phyloP scores from a whole-genome alignment of 2,329 filamentous ascomycete genomes.

The Fusarium circinatum region DNA sequence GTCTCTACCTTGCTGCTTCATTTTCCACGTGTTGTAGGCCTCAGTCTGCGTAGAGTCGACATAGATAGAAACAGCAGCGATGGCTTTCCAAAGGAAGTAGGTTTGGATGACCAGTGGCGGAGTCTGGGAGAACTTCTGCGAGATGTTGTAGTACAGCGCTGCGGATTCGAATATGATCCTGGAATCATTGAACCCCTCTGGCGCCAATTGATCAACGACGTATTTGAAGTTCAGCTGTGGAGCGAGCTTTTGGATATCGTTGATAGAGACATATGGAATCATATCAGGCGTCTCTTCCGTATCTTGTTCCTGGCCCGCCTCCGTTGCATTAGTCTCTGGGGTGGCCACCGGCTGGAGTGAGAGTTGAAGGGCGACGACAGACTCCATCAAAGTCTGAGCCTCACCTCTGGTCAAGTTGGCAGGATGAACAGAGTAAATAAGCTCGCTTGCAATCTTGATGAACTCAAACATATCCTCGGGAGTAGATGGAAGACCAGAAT shows the following conservation, averaged over 20 bases:
- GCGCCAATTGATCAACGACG: conserved; percentile 7
- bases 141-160: conserved; percentile 67
- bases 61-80: conserved; percentile 61
- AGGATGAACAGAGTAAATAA: conserved; percentile 20
- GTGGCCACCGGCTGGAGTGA: background rate
- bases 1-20: conserved; percentile 51
- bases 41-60: conserved; percentile 69
- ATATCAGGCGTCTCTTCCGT: background rate
- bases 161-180: conserved; percentile 65
- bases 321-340: background rate
- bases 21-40: conserved; percentile 60
- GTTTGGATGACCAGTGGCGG: conserved; percentile 65
- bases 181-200: conserved; percentile 42
- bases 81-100: conserved; percentile 73
- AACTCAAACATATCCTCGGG: background rate
- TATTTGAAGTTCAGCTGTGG: conserved; percentile 18
- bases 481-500: background rate
- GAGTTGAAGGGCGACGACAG: background rate
- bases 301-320: background rate
- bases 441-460: background rate
- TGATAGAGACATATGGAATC: background rate
- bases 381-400: background rate
- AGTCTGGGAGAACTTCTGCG: conserved; percentile 63
- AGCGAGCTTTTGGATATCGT: background rate
- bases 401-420: conserved; percentile 8